These are phyloP conservation scores for Coemansia sp. DNA, from an alignment of 192 early-diverging fungal genomes.

Conservation along the genomic window DNA sequence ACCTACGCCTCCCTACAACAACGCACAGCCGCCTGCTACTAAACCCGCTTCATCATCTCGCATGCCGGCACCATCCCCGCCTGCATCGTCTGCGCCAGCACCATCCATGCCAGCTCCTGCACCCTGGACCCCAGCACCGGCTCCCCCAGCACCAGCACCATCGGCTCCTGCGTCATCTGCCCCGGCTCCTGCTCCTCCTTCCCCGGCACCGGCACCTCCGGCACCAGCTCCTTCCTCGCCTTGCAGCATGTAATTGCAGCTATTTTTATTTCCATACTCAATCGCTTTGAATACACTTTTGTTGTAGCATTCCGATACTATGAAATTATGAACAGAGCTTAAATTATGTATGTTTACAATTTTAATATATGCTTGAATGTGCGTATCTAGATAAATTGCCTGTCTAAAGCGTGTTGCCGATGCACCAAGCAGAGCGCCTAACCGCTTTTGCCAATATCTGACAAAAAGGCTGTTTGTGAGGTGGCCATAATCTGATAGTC, in stretches of 20 bases:
- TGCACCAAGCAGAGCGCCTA: slow-evolving; percentile 26
- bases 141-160: slow-evolving; percentile 2
- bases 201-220: slow-evolving; percentile 7
- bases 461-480: too few species aligned
- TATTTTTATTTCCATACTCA: slow-evolving; percentile 1
- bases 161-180: slow-evolving; percentile 10
- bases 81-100: slow-evolving; percentile 12
- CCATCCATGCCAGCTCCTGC: slow-evolving; percentile 13
- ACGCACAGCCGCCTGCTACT: slow-evolving; percentile 13
- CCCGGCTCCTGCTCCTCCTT: slow-evolving; percentile 8
- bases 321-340: not conserved
- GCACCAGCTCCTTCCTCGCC: slow-evolving; percentile 11
- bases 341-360: not conserved
- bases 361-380: slow-evolving; percentile 20
- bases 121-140: slow-evolving; percentile 8
- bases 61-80: not conserved
- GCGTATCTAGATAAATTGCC: slow-evolving; percentile 28
- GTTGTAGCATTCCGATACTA: not conserved
- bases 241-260: not conserved
- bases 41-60: not conserved
- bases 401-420: slow-evolving; percentile 29
- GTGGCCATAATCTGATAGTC: slow-evolving; percentile 11
- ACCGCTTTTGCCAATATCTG: too few species aligned
- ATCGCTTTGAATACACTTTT: not conserved
- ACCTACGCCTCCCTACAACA: slow-evolving; percentile 17